phyloP scores from a whole-genome alignment of 2,329 filamentous ascomycete genomes.

The Hymenoscyphus fructigenus region DNA sequence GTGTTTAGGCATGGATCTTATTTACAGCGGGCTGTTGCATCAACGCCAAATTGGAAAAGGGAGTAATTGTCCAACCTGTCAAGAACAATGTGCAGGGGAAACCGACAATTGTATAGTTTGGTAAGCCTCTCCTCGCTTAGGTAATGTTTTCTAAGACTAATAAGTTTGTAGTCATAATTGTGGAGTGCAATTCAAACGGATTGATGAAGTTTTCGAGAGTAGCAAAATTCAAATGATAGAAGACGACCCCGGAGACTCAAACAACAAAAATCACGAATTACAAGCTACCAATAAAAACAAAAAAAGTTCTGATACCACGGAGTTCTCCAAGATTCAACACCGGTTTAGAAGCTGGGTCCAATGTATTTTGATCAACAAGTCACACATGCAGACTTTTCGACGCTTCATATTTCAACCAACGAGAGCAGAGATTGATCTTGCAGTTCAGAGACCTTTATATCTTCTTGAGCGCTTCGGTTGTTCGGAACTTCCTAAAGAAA shows the following conservation, averaged over 20 bases:
- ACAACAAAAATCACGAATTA: neutral
- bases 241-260: neutral
- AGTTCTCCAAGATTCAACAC: fast-evolving
- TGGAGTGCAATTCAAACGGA: neutral
- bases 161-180: neutral
- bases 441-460: too few species aligned
- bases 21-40: neutral
- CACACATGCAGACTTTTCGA: neutral
- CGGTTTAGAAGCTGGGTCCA: neutral
- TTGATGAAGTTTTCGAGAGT: neutral
- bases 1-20: neutral
- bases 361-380: neutral
- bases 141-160: neutral
- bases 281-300: neutral
- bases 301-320: fast-evolving
- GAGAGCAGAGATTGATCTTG: too few species aligned
- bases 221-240: neutral
- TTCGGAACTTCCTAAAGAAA: too few species aligned
- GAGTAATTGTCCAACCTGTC: neutral
- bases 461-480: too few species aligned
- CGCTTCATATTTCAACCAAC: neutral
- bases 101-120: neutral
- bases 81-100: neutral
- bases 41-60: neutral
- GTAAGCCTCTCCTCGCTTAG: neutral